Conservation (phyloP, 169 alveolate species). For the Miamiensis avidus region DNA sequence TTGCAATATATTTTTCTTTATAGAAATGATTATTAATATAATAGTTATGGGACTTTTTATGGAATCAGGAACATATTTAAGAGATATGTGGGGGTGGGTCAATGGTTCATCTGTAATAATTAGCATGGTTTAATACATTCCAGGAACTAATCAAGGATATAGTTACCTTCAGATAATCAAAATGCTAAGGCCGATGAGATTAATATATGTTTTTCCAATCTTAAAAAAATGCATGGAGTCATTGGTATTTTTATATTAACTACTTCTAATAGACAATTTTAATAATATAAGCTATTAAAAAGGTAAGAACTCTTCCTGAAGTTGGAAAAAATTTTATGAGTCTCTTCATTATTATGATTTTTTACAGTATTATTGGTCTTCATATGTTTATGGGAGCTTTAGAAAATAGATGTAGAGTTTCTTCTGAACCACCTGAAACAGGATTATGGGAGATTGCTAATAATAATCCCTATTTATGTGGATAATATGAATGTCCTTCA, state of each 20-base stretch:
- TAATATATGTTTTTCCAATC: slow-evolving; percentile 12
- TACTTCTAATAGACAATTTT: no score
- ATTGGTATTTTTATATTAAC: no score
- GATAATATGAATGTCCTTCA: slow-evolving; percentile 36
- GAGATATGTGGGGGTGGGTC: slow-evolving; percentile 21
- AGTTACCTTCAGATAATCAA: neutral
- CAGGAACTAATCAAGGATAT: neutral
- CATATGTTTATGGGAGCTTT: slow-evolving; percentile 35
- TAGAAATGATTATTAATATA: slow-evolving; percentile 14
- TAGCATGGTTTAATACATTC: slow-evolving; percentile 4
- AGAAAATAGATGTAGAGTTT: slow-evolving; percentile 37
- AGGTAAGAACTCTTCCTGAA: slow-evolving; percentile 23
- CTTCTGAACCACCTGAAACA: slow-evolving; percentile 27
- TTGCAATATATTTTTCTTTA: slow-evolving; percentile 21
- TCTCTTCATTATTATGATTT: slow-evolving; percentile 27
- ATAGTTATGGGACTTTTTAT: slow-evolving; percentile 20
- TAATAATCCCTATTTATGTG: slow-evolving; percentile 11
- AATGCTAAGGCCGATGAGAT: slow-evolving; percentile 33
- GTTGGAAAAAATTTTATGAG: slow-evolving; percentile 21
- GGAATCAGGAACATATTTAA: slow-evolving; percentile 23
- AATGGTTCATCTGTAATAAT: neutral
- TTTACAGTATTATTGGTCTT: slow-evolving; percentile 37
- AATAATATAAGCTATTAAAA: no score
- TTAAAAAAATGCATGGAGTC: slow-evolving; percentile 19
- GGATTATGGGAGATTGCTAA: slow-evolving; percentile 25